A percentile compares a stretch with the other conserved stretches of the same genome.
Conservation (phyloP, 108 stramenopile species). For the Pseudonitzschia pungens region DNA sequence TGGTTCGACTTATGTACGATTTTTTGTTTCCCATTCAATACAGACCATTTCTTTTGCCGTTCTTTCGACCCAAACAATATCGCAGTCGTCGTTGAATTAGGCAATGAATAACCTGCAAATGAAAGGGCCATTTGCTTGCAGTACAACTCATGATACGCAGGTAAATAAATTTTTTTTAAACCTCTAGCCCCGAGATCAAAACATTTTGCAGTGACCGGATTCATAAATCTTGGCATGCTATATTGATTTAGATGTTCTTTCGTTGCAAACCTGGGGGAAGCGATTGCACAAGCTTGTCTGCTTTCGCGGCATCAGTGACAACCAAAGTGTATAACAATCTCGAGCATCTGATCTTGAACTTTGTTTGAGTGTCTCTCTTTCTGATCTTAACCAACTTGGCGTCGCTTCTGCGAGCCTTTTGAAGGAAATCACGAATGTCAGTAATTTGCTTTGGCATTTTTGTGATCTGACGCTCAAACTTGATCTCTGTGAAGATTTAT, state of each 20-base stretch:
- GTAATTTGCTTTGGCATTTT: conserved; percentile 94
- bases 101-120: too few relatives aligned
- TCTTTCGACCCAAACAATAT: too few relatives aligned
- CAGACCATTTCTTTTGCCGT: too few relatives aligned
- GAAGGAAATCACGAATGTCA: conserved; percentile 94
- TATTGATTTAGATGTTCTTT: conserved; percentile 79
- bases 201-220: conserved; percentile 12
- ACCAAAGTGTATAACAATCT: conserved; percentile 94
- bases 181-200: conserved; percentile 10
- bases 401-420: conserved; percentile 92
- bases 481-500: conserved; percentile 4
- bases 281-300: conserved; percentile 97
- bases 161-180: neutral
- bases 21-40: too few relatives aligned
- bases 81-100: too few relatives aligned
- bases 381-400: conserved; percentile 98
- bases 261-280: conserved; percentile 93
- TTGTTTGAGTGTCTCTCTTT: conserved; percentile 86
- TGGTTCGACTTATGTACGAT: too few relatives aligned
- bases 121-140: too few relatives aligned
- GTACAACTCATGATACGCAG: too few relatives aligned
- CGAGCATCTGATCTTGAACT: conserved; percentile 99
- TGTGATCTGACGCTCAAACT: conserved; percentile 2
- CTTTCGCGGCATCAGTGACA: conserved; percentile 95
- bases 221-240: neutral